Evolutionary conservation across 2,329 filamentous ascomycete genomes (phyloP), one percentile per base, ranked within the genome.

Genomic region (Pseudogymnoascus sp.): DNA sequence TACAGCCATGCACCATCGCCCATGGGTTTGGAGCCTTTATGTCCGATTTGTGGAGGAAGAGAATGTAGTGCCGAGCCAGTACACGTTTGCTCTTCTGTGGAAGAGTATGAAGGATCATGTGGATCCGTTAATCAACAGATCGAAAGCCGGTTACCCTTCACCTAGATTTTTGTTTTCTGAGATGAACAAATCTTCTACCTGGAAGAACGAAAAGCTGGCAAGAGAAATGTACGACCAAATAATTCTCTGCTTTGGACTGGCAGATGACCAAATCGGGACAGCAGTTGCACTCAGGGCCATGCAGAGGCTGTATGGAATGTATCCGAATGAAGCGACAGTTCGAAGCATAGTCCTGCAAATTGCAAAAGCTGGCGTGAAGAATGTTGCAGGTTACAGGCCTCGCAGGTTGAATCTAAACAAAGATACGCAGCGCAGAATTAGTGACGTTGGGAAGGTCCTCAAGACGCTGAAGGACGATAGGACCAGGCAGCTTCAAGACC

Each of bases 221-320:
- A 74, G 73, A 62, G 78, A 79, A 4, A 67, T 83, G 2, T 83
- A 83, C 64, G 75, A 82, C 65, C 75, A 78, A 62, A 80, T 84
- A 55, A 75, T 82, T 29, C 74, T 78, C 33, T 79, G 76, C 66
- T 81, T 83, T 69, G 80, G 78, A 63, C 70, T 81, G 6, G 75
- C 74, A 1, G 74, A 78, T 58, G 81, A 84, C 65, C 71, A 79
- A 12, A 65, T 74, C 2, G 81, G 79, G 33, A 79, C 77, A 3
- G 72, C 82, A 21, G 76, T 82, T 33, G 79, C 79, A 1, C 70
- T 84, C 10, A 73, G 77, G 60, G 76, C 76, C 1, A 68, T 83
- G 68, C 73, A 74, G 58, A 65, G 74, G 15, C 66, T 68, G 4
- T 83, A 82, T 62, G 71, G 73, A 33, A 73, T 76, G 59, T 75